A percentile compares a stretch with the other conserved stretches of the same genome.
These are phyloP conservation scores for Beta macrorhiza DNA, from an alignment of 179 eudicot genomes.

Conservation along the genomic window DNA sequence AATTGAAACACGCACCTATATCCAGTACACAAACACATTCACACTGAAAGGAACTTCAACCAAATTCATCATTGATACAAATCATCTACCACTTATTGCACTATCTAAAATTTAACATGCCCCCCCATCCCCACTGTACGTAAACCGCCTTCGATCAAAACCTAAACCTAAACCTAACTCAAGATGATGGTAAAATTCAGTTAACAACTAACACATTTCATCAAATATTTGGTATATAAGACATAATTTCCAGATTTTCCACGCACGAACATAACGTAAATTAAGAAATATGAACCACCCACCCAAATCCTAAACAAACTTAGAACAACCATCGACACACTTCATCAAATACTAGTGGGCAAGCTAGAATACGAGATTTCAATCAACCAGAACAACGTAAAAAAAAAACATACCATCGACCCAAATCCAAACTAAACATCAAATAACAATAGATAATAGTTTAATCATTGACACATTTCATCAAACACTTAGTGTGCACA, in stretches of 20 bases:
- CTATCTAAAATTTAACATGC: neutral
- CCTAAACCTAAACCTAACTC: neutral
- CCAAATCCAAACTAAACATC: neutral
- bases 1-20: neutral
- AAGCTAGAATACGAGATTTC: constrained; percentile 4
- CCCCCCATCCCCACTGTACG: neutral
- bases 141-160: neutral
- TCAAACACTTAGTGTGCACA: constrained; percentile 35
- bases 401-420: neutral
- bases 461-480: constrained; percentile 23
- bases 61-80: neutral
- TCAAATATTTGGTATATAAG: constrained; percentile 30
- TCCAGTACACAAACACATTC: neutral
- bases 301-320: neutral
- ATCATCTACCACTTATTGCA: neutral
- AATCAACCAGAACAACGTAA: neutral
- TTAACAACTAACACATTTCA: constrained; percentile 20
- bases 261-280: neutral
- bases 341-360: neutral
- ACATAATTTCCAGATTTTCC: constrained; percentile 4
- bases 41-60: neutral
- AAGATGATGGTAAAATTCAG: neutral
- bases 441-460: neutral
- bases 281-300: neutral
- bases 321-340: neutral